phyloP scores from a whole-genome alignment of 1,284 basidiomycete species.

The Ceratobasidium sp. region DNA sequence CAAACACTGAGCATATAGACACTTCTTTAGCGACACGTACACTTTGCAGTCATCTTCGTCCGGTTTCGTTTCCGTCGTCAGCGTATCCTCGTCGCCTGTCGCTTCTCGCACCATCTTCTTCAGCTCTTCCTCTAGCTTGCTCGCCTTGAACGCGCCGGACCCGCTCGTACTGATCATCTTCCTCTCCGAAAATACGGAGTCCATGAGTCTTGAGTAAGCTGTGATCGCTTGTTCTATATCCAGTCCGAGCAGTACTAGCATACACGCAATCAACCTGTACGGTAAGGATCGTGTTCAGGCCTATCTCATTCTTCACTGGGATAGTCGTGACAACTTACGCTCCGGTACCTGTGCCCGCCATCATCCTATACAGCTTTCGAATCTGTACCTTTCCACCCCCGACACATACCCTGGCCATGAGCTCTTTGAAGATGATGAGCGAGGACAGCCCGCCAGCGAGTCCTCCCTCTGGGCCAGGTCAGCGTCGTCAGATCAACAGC shows the following conservation, averaged over 20 bases:
- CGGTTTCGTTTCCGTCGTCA: neutral
- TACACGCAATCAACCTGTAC: slow-evolving; percentile 55
- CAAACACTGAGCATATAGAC: neutral
- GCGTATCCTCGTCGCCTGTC: neutral
- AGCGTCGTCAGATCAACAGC: no score
- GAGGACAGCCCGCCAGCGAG: no score
- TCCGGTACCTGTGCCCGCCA: no score
- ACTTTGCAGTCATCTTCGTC: neutral
- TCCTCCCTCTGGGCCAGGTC: no score
- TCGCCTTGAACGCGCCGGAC: neutral
- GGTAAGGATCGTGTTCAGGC: no score
- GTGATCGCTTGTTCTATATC: neutral
- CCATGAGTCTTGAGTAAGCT: neutral
- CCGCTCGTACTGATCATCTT: neutral
- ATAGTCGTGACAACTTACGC: no score
- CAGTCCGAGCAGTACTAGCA: neutral
- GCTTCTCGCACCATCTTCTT: neutral
- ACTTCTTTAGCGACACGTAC: neutral
- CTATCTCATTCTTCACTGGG: no score
- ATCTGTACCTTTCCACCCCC: no score
- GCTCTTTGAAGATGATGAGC: no score
- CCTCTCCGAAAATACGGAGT: neutral
- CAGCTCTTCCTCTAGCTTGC: neutral
- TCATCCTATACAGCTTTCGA: no score
- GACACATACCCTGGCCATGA: no score